Evolutionary conservation across 805 yeast species (phyloP), one percentile per base, ranked within the genome.

Genomic region (Debaryomyces maramus): DNA sequence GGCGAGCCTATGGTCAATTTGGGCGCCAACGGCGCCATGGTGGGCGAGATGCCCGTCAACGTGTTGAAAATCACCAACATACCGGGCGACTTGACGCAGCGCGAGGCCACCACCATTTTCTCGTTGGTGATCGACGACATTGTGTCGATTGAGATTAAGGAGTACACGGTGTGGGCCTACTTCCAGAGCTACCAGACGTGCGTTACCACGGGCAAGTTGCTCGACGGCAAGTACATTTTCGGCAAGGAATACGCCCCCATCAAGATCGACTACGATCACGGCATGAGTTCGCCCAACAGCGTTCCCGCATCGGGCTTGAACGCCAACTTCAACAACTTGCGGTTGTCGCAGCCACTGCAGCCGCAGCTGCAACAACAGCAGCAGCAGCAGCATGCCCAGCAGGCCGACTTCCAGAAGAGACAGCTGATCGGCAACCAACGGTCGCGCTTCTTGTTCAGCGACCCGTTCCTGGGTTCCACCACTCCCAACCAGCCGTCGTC

Each of bases 41-140:
- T 24, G 28, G 28, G 28, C 28, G 28, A 24, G 15, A 21, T 33
- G 38, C 18, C 34, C 38, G 21, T 53, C 22, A 50, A 34, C 39
- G 39, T 55, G 10, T 44, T 52, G 32, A 54, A 44, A 40, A 45
- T 85, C 36, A 67, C 68, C 48, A 83, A 82, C 52, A 54, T 83
- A 9, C 93, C 95, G 6, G 49, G 61, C 3, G 88, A 85, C 60
- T 65, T 85, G 20, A 60, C 85, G 2, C 48, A 72, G 24, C 74
- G 93, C 57, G 95, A 85, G 58, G 81, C 86, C 2, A 69, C 75
- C 35, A 68, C 83, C 11, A 72, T 85, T 6, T 85, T 85, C 56
- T 75, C 91, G 5, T 63, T 85, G 39, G 85, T 87, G n/a, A 63
- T 70, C 45, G 88, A 83, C 49, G 83, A 70, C 44, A 53, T 82